Conservation (phyloP, 345 rosid species). For the Gossypium bickii region DNA sequence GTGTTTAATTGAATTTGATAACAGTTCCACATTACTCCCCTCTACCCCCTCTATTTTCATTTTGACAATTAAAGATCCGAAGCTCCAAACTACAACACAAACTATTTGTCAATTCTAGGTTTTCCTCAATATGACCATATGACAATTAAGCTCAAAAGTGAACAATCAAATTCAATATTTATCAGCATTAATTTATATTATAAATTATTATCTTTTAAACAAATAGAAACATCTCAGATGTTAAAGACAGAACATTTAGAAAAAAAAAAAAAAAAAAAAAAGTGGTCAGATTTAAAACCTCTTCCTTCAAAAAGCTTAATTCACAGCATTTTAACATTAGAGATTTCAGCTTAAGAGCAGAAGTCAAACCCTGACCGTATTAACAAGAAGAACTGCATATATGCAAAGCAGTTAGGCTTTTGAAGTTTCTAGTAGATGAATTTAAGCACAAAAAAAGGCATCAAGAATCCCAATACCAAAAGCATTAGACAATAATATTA, state of each 20-base stretch:
- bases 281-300: not conserved
- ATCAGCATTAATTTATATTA: not conserved
- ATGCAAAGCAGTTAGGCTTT: not conserved
- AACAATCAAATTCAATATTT: not conserved
- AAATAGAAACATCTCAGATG: not conserved
- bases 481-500: not conserved
- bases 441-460: not conserved
- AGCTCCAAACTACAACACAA: not conserved
- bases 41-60: not conserved
- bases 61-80: not conserved
- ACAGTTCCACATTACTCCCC: not conserved
- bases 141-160: not conserved
- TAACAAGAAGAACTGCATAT: not conserved
- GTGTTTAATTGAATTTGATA: not conserved
- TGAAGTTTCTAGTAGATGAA: not conserved
- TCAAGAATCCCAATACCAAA: not conserved
- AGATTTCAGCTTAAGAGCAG: not conserved
- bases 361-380: not conserved
- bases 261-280: not conserved
- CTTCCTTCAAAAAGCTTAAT: conserved; percentile 1
- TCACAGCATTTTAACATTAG: not conserved
- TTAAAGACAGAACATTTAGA: not conserved
- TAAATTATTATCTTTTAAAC: not conserved
- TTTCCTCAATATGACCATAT: conserved; percentile 5
- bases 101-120: not conserved